Evolutionary conservation across 306 rosid species (phyloP).

Genomic region (Fagus crenata): DNA sequence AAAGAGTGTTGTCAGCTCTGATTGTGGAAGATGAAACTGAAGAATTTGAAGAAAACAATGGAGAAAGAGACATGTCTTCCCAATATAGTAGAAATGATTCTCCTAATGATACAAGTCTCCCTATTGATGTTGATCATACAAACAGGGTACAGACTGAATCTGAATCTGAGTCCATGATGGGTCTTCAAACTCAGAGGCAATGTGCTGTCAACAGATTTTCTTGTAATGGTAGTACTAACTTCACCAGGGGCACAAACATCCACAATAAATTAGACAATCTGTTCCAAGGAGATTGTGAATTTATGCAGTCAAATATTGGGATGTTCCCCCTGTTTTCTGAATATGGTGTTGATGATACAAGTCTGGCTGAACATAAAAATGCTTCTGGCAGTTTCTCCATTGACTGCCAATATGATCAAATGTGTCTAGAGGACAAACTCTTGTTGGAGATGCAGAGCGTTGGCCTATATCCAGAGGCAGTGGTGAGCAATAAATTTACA

Average conservation of each 20-base stretch:
- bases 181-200: slow-evolving; percentile 31
- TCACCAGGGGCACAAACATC: slow-evolving; percentile 30
- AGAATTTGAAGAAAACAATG: slow-evolving; percentile 45
- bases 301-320: slow-evolving; percentile 34
- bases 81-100: slow-evolving; percentile 42
- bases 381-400: slow-evolving; percentile 40
- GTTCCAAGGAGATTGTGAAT: slow-evolving; percentile 37
- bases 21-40: slow-evolving; percentile 62
- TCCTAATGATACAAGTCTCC: slow-evolving; percentile 27
- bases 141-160: slow-evolving; percentile 32
- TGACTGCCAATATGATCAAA: slow-evolving; percentile 44
- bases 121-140: slow-evolving; percentile 39
- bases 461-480: slow-evolving; percentile 70
- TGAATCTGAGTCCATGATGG: slow-evolving; percentile 29
- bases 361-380: slow-evolving; percentile 27
- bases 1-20: slow-evolving; percentile 77
- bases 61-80: slow-evolving; percentile 42
- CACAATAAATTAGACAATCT: slow-evolving; percentile 34
- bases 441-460: slow-evolving; percentile 73
- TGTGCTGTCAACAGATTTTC: slow-evolving; percentile 41
- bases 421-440: slow-evolving; percentile 65
- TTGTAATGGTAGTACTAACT: slow-evolving; percentile 51
- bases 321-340: slow-evolving; percentile 39
- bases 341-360: slow-evolving; percentile 44
- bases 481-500: slow-evolving; percentile 52